A percentile compares a stretch with the other conserved stretches of the same genome.
phyloP scores from a whole-genome alignment of 345 rosid genomes.

The Rhodamnia argentea region DNA sequence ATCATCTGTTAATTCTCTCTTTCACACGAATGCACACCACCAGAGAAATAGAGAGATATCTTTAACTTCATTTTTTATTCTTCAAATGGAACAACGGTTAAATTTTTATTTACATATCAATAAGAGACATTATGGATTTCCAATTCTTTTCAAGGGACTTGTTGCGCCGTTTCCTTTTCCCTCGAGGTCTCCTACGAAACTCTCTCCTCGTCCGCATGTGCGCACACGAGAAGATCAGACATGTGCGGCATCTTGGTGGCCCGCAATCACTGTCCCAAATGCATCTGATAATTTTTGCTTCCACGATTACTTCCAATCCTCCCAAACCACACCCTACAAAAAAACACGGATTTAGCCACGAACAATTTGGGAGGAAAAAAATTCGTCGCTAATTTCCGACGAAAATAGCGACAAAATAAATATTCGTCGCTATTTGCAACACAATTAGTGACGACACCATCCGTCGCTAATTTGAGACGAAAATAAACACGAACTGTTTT shows the following conservation, averaged over 20 bases:
- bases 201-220: neutral
- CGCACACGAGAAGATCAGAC: neutral
- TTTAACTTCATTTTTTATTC: no score
- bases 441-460: no score
- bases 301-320: neutral
- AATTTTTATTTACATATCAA: neutral
- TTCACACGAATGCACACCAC: no score
- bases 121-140: neutral
- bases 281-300: no score
- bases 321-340: neutral
- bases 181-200: neutral
- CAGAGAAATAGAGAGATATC: neutral
- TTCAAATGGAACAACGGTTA: neutral
- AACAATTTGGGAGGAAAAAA: no score
- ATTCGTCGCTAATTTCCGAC: no score
- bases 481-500: no score
- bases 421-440: no score
- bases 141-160: neutral
- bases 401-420: no score
- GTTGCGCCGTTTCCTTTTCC: neutral
- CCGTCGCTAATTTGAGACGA: no score
- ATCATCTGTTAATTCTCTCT: no score
- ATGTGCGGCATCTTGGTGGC: neutral
- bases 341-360: no score
- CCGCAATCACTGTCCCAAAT: neutral